Base-by-base conservation (phyloP, 192 early-diverging fungal genomes). In the Borealophlyctis nickersoniae region DNA sequence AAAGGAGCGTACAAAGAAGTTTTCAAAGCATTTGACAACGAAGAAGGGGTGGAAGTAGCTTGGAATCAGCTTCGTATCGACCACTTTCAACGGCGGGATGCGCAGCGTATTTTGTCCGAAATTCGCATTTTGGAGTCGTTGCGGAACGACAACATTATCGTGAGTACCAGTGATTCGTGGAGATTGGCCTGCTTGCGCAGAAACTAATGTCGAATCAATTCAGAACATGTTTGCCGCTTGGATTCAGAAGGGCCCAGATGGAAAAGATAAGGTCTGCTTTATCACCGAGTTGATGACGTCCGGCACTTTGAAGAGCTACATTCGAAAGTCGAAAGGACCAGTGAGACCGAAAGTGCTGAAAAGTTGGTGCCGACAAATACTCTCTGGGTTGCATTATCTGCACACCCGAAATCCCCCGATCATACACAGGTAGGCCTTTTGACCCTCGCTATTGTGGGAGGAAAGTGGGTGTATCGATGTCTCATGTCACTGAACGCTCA, bases 251-350 rank as follows among this genome's bases (percentile, higher is more conserved):
- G 53, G 78, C 77, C 33, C 30, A 31, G 33, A 66, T 34, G 67
- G 64, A 7, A 74, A 66, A 39, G 85, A 90, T 36, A 76, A 85
- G 57, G 77, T 94, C 49, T 86, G 81, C 59, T 94, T 94, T 71
- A 82, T 94, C n/a, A 94, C 92, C 19, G 92, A 94, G 65, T 75
- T 94, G 45, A 94, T 94, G 92, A 89, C 89, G 3, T 89, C 89
- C 4, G 91, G 91, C 22, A 92, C 91, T 3, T 73, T 94, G 36
- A 88, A 88, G 60, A 75, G 80, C 50, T 94, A 91, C 63, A 80
- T 92, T 49, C 75, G 82, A 36, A 91, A 90, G 66, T 78, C 86
- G 0, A 88, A 88, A 52, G 84, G 81, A 0, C 65, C 83, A 14
- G 80, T 87, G 11, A 88, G 88, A 49, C 80, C 86, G 34, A 88